These are phyloP conservation scores for Pseudonitzschia pungens DNA, from an alignment of 108 stramenopile genomes.

Conservation along the genomic window DNA sequence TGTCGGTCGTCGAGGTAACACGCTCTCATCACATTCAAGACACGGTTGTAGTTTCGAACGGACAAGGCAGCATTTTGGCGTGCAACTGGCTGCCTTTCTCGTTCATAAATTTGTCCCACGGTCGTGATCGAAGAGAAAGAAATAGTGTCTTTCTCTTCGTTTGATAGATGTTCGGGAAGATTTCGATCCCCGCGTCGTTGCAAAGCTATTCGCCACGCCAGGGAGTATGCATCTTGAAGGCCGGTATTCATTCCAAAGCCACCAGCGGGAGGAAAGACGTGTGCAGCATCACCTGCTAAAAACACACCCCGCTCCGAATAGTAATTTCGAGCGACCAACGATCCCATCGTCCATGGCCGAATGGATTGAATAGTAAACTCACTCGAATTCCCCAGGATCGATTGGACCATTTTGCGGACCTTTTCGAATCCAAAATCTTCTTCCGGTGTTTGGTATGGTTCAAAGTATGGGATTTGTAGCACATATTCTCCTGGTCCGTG, in stretches of 20 bases:
- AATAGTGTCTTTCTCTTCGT: neutral
- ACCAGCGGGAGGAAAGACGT: constrained; percentile 95
- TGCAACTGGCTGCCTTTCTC: constrained; percentile 82
- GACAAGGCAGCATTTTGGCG: constrained; percentile 83
- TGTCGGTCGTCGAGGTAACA: constrained; percentile 78
- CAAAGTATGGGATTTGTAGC: constrained; percentile 93
- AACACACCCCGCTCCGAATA: constrained; percentile 40
- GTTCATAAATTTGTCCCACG: constrained; percentile 49
- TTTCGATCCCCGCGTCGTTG: constrained; percentile 4
- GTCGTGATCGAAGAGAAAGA: neutral
- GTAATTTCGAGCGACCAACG: constrained; percentile 70
- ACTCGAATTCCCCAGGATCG: constrained; percentile 44
- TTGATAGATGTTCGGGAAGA: neutral
- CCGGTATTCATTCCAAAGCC: constrained; percentile 98
- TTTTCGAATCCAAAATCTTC: constrained; percentile 49
- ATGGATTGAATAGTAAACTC: constrained; percentile 71
- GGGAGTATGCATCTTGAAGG: constrained; percentile 86
- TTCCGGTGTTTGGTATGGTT: constrained; percentile 82
- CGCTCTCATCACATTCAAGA: constrained; percentile 66
- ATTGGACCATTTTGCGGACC: constrained; percentile 55
- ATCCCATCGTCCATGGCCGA: constrained; percentile 91
- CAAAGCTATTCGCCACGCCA: constrained; percentile 87
- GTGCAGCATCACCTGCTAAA: constrained; percentile 92
- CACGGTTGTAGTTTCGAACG: constrained; percentile 85
- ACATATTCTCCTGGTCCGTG: constrained; percentile 90